phyloP scores from a whole-genome alignment of 2,329 filamentous ascomycete genomes.

The Colletotrichum sp. region DNA sequence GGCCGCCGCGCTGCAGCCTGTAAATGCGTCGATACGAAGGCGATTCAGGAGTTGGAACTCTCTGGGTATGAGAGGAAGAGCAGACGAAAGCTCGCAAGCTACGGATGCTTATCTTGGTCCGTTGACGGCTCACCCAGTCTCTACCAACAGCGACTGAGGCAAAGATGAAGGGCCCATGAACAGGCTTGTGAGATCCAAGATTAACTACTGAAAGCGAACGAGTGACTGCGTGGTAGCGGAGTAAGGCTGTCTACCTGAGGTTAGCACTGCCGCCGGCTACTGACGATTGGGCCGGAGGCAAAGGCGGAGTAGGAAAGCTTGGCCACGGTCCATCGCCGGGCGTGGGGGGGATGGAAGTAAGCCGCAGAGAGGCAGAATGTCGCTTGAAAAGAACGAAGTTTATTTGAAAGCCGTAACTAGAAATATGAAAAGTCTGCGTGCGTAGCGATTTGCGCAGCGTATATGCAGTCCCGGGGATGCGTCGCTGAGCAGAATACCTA shows the following conservation, averaged over 20 bases:
- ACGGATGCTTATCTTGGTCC: neutral
- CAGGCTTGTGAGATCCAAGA: neutral
- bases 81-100: fast-evolving
- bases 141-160: neutral
- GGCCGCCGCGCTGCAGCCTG: neutral
- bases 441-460: neutral
- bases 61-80: fast-evolving
- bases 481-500: no score
- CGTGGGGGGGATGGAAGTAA: neutral
- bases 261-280: neutral
- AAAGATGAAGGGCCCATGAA: neutral
- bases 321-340: neutral
- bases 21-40: neutral
- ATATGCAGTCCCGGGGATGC: neutral
- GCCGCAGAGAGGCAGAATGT: no score
- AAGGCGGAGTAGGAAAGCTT: neutral
- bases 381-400: no score
- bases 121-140: no score
- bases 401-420: neutral
- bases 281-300: neutral
- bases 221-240: neutral
- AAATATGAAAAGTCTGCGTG: neutral
- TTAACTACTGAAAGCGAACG: neutral
- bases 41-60: fast-evolving
- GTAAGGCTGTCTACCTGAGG: neutral